Percentiles rank a stretch among this genome's conserved stretches.
Evolutionary conservation across 306 rosid species (phyloP).

Genomic region (Chamaecrista fasciculata): DNA sequence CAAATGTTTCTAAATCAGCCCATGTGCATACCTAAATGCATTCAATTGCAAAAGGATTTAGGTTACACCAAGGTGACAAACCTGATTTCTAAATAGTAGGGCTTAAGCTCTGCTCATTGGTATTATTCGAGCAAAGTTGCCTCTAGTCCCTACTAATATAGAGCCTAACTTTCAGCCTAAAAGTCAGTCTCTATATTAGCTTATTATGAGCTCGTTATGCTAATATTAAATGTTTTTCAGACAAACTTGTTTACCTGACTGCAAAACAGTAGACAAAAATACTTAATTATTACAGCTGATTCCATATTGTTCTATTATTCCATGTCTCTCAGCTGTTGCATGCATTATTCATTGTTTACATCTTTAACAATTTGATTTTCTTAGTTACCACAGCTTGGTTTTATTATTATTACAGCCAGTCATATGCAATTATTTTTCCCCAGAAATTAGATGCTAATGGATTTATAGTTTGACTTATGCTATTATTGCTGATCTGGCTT

Average conservation of each 20-base stretch:
- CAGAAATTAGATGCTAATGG: background rate
- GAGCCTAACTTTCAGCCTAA: background rate
- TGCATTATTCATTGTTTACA: slow-evolving; percentile 22
- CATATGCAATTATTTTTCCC: background rate
- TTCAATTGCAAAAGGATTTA: background rate
- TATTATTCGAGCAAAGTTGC: background rate
- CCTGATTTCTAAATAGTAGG: background rate
- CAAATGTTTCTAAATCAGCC: background rate
- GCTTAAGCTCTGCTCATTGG: background rate
- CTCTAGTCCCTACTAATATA: background rate
- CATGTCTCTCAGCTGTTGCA: slow-evolving; percentile 7
- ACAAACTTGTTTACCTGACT: slow-evolving; percentile 13
- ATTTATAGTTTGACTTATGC: background rate
- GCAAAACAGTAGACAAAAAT: background rate
- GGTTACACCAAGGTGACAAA: background rate
- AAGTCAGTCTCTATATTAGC: background rate
- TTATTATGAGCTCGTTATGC: background rate
- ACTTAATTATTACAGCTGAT: background rate
- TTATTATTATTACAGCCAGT: slow-evolving; percentile 5
- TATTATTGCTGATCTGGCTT: slow-evolving; percentile 1
- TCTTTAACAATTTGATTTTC: slow-evolving; percentile 6
- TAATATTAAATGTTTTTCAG: background rate
- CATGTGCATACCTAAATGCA: background rate
- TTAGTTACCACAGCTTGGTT: background rate
- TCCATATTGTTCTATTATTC: slow-evolving; percentile 18